phyloP scores from a whole-genome alignment of 805 yeast species.

The Metschnikowia drakensbergensis region DNA sequence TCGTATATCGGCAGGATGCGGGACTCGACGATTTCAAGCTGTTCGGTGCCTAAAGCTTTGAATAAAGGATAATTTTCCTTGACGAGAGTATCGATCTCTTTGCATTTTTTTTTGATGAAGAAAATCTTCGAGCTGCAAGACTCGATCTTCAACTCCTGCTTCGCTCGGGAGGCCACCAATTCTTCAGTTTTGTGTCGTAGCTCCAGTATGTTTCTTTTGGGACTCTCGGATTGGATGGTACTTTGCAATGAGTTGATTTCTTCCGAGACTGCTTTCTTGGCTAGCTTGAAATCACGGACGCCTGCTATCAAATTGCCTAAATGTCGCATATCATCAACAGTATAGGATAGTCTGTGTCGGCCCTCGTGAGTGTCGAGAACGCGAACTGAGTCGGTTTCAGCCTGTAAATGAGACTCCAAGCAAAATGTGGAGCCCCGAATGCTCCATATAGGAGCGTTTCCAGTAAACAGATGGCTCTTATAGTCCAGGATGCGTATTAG shows the following conservation, averaged over 20 bases:
- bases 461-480: background rate
- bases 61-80: conserved; percentile 18
- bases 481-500: conserved; percentile 1
- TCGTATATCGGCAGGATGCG: conserved; percentile 29
- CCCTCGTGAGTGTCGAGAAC: background rate
- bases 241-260: conserved; percentile 19
- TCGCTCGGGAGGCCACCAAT: background rate
- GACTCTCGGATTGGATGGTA: background rate
- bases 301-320: conserved; percentile 13
- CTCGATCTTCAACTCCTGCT: conserved; percentile 25
- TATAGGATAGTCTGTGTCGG: conserved; percentile 8
- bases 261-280: conserved; percentile 22
- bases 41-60: conserved; percentile 17
- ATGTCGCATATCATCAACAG: conserved; percentile 15
- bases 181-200: background rate
- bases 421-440: conserved; percentile 9
- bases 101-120: conserved; percentile 21
- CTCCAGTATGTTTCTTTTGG: background rate
- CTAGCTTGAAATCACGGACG: conserved; percentile 24
- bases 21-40: conserved; percentile 24
- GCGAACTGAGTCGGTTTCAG: background rate
- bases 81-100: conserved; percentile 15
- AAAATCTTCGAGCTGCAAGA: conserved; percentile 20
- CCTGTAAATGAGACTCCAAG: conserved; percentile 5
- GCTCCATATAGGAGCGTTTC: conserved; percentile 14